These are phyloP conservation scores for Astraeus odoratus DNA, from an alignment of 768 basidiomycete genomes.

Conservation along the genomic window DNA sequence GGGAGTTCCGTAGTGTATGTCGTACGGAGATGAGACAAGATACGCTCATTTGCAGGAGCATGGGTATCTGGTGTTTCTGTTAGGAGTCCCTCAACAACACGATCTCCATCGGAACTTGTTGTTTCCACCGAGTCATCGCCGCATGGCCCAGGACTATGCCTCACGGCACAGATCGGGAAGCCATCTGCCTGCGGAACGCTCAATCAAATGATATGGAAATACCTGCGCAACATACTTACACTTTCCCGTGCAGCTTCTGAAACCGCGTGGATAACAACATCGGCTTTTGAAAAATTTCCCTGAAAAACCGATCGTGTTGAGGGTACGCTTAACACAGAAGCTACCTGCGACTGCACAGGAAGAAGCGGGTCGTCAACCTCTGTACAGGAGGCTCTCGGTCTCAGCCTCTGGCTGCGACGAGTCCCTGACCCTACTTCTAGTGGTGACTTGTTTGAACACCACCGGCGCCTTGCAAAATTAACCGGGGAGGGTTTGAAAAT, in stretches of 20 bases:
- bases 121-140: conserved; percentile 27
- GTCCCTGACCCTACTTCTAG: conserved; percentile 28
- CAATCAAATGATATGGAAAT: conserved; percentile 25
- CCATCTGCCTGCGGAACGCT: conserved; percentile 24
- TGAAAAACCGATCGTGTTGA: conserved; percentile 28
- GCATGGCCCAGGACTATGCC: conserved; percentile 20
- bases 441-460: conserved; percentile 39
- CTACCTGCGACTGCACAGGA: conserved; percentile 20
- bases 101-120: conserved; percentile 33
- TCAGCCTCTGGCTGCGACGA: conserved; percentile 30
- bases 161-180: conserved; percentile 18
- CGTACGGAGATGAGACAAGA: conserved; percentile 31
- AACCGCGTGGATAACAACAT: conserved; percentile 15
- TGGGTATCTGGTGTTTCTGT: conserved; percentile 27
- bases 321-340: conserved; percentile 23
- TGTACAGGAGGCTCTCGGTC: conserved; percentile 23
- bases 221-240: conserved; percentile 23
- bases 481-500: conserved; percentile 59
- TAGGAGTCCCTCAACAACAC: conserved; percentile 26
- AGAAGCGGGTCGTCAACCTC: conserved; percentile 26
- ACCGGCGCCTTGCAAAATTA: conserved; percentile 55
- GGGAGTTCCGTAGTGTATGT: conserved; percentile 30
- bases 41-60: conserved; percentile 24
- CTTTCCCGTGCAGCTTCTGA: conserved; percentile 22
- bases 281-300: conserved; percentile 20